These are phyloP conservation scores for Phaffia australis DNA, from an alignment of 768 basidiomycete genomes.

Conservation along the genomic window DNA sequence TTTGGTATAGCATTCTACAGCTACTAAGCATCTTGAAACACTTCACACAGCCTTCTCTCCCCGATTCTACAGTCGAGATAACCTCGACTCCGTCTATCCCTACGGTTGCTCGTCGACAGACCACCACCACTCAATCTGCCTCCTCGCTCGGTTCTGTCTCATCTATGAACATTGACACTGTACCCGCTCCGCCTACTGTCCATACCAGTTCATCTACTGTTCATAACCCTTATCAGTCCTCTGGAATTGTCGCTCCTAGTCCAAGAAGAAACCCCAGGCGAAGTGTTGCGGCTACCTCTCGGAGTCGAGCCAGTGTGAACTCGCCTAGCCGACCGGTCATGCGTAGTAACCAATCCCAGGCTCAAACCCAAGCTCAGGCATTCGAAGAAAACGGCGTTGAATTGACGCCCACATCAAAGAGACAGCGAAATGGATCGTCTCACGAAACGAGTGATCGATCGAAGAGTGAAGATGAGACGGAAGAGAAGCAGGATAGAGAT, in stretches of 20 bases:
- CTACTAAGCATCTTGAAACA: not conserved
- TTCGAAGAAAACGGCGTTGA: conserved; percentile 2
- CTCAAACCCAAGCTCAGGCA: not conserved
- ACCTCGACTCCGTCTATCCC: not conserved
- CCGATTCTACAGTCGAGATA: not conserved
- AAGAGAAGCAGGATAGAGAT: too few relatives aligned
- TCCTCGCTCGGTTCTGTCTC: not conserved
- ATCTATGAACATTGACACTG: not conserved
- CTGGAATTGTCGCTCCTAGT: conserved; percentile 18
- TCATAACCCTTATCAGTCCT: conserved; percentile 21
- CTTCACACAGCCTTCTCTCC: not conserved
- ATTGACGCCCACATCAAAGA: conserved; percentile 11
- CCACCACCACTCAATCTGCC: not conserved
- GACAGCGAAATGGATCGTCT: conserved; percentile 14
- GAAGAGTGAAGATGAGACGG: not conserved
- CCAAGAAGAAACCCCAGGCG: conserved; percentile 19
- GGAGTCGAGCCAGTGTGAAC: conserved; percentile 1
- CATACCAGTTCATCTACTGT: conserved; percentile 3
- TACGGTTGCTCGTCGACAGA: not conserved
- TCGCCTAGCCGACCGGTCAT: not conserved
- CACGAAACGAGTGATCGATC: not conserved
- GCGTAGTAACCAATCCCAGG: not conserved
- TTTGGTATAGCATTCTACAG: not conserved
- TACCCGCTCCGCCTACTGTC: not conserved
- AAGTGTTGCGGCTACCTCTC: conserved; percentile 4